Base-by-base conservation (phyloP, 305 asterid species). In the Rubia peregrina region DNA sequence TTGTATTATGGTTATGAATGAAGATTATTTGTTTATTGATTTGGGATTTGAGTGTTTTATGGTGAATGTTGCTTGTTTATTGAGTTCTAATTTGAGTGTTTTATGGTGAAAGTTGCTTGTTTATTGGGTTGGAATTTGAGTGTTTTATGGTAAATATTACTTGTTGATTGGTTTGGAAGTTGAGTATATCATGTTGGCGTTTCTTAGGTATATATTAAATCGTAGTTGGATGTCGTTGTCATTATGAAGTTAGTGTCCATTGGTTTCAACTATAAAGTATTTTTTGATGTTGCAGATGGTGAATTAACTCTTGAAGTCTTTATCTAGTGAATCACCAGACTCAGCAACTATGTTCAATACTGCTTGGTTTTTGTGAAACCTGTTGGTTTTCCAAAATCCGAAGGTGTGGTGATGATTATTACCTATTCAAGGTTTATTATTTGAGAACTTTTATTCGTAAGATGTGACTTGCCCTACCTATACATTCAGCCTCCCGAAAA, bases 301-400 rank as follows among this genome's bases (percentile, higher is more conserved):
- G 38, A 30, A 69, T 7, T 7, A 33, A 62, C 66, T 74, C 56
- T 40, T 69, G 26, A 53, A 68, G 48, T 55, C 64, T 74, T 40
- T 74, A 61, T 69, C 78, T 14, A 74, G 70, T 19, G 65, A 53
- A 22, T 24, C 74, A 62, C 70, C 78, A 49, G 17, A 9, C 40
- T 19, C 64, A 61, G 61, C 26, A 11, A 30, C 70, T 61, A 68
- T 49, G 44, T 11, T 61, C 66, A 67, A 74, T 6, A 40, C 71
- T 38, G 78, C 73, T 38, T 74, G 78, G 74, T 16, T 69, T 42
- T 41, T 74, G 59, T 53, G 70, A 41, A 74, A 69, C 53, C 38
- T 74, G 57, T 61, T 74, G 65, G 61, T 74, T 33, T 38, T 53
- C 68, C 68, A 33, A 0, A 53, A 74, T 48, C 71, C 40, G 65